Evolutionary conservation across 2,329 filamentous ascomycete species (phyloP), one percentile per base, ranked within the genome.

Genomic region (Lachnum nothofagi): DNA sequence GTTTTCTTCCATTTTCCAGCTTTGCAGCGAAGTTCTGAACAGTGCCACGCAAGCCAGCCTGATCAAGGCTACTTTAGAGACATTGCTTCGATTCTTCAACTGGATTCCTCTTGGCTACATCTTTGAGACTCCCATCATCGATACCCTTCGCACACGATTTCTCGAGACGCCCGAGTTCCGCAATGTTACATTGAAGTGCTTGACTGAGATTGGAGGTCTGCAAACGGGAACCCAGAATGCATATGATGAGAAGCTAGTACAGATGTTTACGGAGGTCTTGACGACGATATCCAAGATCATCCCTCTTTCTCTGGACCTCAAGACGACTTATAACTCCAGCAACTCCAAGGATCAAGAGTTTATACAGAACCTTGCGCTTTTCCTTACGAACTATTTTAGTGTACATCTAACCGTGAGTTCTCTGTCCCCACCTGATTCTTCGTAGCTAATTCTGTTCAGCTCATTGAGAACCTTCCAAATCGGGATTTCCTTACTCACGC

Each of bases 51-150:
- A 95, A 68, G 79, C 87, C 33, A 94, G 85, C 64, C 76, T 98
- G 47, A 84, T 98, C 71, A 95, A 93, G 73, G 89, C 91, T n/a
- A 98, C 93, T 0, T 79, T 98, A 46, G 91, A 97, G 72, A 98
- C 93, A 0, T 76, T 98, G 29, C 79, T 98, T 46, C 88, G 91
- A 51, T 98, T 98, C 71, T 86, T 95, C 68, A 97, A 97, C 76
- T 98, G 93, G 93, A 98, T 98, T 49, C 93, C 93, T 0, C 75
- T 98, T 33, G 93, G 94, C 49, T 98, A 96, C 71, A 97, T 98
- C 60, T 98, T 98, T 70, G 93, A 98, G 76, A 98, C 91, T 0
- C 84, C 88, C 29, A 83, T 98, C 57, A 97, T 98, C 69, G 90
- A 95, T 64, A 97, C 91, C 0, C 75, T 98, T 53, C 84, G 93